Evolutionary conservation across 1,284 basidiomycete species (phyloP).

Genomic region (Ganoderma lingzhi): DNA sequence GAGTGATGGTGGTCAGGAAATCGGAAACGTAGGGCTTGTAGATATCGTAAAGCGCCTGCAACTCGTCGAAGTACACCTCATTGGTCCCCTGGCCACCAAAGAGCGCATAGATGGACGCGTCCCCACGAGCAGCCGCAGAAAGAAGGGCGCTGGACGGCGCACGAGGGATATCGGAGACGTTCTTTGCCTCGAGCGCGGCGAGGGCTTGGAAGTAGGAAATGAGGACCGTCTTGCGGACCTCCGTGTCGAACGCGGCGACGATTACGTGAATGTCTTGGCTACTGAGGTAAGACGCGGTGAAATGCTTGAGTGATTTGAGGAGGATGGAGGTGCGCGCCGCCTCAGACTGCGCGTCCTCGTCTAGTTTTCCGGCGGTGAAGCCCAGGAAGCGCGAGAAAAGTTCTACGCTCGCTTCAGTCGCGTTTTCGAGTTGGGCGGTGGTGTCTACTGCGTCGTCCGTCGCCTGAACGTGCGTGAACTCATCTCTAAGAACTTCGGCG

Average conservation of each 20-base stretch:
- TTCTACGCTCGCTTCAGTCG: conserved; percentile 73
- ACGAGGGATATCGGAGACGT: conserved; percentile 66
- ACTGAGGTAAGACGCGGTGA: conserved; percentile 81
- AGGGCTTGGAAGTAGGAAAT: conserved; percentile 85
- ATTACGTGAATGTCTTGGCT: conserved; percentile 85
- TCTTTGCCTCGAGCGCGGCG: conserved; percentile 71
- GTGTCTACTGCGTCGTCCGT: conserved; percentile 61
- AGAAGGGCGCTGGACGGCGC: conserved; percentile 81
- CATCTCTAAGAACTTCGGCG: conserved; percentile 88
- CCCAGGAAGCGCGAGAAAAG: conserved; percentile 84
- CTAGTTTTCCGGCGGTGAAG: conserved; percentile 72
- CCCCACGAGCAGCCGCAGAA: conserved; percentile 69
- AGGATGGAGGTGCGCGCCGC: conserved; percentile 75
- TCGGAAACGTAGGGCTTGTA: conserved; percentile 88
- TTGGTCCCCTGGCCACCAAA: conserved; percentile 99
- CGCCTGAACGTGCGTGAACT: conserved; percentile 77
- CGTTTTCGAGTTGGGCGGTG: conserved; percentile 59
- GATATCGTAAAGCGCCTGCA: conserved; percentile 90
- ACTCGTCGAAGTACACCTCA: conserved; percentile 97
- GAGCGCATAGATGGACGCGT: conserved; percentile 89
- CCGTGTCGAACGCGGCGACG: conserved; percentile 77
- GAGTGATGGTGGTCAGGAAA: conserved; percentile 72
- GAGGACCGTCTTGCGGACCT: conserved; percentile 81
- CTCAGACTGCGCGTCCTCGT: conserved; percentile 59
- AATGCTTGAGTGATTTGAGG: conserved; percentile 76